phyloP scores from a whole-genome alignment of 2,329 filamentous ascomycete species.

The Ascosphaera apis region DNA sequence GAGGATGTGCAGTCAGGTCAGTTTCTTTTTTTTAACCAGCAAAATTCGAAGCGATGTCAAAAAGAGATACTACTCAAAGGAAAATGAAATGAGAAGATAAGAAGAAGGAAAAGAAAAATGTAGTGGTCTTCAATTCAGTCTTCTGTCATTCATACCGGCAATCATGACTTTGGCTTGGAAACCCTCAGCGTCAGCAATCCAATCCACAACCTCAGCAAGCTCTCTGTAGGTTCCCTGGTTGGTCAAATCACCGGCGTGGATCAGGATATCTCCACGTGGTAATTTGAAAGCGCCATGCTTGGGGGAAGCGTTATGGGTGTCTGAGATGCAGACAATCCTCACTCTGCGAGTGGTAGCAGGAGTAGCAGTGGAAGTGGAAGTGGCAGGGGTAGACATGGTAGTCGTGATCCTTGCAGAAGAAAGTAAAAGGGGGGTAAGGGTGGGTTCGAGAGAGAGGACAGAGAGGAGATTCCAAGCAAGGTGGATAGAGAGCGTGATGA shows the following conservation, averaged over 20 bases:
- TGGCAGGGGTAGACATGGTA: no score
- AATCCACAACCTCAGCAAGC: constrained; percentile 27
- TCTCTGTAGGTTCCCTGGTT: constrained; percentile 30
- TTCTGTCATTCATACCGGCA: constrained; percentile 20
- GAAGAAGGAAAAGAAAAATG: background rate
- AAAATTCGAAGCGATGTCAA: no score
- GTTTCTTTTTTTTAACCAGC: no score
- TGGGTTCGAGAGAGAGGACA: no score
- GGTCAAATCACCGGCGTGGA: constrained; percentile 36
- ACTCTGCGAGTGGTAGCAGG: constrained; percentile 10
- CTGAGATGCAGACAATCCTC: constrained; percentile 34
- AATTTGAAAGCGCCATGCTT: constrained; percentile 25
- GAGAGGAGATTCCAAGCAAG: no score
- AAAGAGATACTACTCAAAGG: background rate
- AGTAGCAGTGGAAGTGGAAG: no score
- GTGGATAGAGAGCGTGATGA: no score
- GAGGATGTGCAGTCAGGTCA: no score
- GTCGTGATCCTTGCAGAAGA: no score
- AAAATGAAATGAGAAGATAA: constrained; percentile 1
- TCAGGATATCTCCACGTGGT: constrained; percentile 32
- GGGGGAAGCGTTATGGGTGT: constrained; percentile 32
- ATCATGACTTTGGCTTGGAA: constrained; percentile 33
- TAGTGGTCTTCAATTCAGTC: background rate
- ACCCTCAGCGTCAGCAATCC: constrained; percentile 26
- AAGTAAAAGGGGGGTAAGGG: no score